Base-by-base conservation (phyloP, 495 filamentous ascomycete species). In the Aspergillus kassunensis region DNA sequence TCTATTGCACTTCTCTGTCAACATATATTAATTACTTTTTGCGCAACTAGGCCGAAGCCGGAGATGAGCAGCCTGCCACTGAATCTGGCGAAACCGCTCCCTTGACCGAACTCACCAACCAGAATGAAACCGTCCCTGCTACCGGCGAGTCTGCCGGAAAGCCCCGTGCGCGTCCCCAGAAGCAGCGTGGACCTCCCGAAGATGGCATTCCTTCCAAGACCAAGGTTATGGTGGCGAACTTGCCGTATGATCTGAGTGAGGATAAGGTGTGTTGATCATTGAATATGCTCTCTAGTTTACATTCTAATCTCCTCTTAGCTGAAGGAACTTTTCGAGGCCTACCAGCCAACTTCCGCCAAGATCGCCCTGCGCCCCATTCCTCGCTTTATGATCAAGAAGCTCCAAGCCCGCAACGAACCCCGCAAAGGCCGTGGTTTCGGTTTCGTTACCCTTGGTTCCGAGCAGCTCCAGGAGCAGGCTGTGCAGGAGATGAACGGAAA, bases 371-470 rank as follows among this genome's bases (percentile, higher is more conserved):
- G 93, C 40, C 93, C 93, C 33, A 98, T 98, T 61, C 95, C 95
- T 45, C 92, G 91, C 58, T 98, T 96, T 83, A 98, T 98, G 93
- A 91, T 98, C 75, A 95, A 95, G 83, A 98, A 97, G 80, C 90
- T 98, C 48, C 92, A 95, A 75, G 89, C 89, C 57, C 92, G 93
- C 62, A 91, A 91, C 58, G 93, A 98, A 78, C 87, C 92, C 55
- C 95, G 93, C 80, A 98, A 98, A 87, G 95, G 95, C 46, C 93
- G 93, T 75, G 93, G 93, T 43, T 98, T 98, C 70, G 93, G 93
- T 44, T 98, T 98, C 70, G 95, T 98, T 53, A 97, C 90, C 56
- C 83, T 97, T 34, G 86, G 84, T 43, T 95, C 91, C 8, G 92
- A 98, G 77, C 91, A 96, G 69, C 72, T 92, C 55, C 93, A 98